Conservation (phyloP, 2,329 filamentous ascomycete species). For the Ascochyta koolunga region DNA sequence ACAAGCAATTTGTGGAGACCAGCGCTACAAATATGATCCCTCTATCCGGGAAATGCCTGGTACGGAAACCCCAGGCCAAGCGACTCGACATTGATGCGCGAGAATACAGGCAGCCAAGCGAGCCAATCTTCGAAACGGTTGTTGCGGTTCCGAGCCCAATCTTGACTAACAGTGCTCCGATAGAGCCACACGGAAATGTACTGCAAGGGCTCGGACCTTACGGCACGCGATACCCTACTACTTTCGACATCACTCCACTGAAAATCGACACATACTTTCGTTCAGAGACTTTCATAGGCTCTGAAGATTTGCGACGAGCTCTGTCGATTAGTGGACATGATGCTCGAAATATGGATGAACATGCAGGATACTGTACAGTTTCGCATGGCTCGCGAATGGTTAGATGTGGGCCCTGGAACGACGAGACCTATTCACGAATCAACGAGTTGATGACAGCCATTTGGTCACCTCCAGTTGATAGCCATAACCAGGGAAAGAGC, state of each 20-base stretch:
- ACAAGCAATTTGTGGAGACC: background rate
- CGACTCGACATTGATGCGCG: constrained; percentile 55
- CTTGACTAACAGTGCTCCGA: background rate
- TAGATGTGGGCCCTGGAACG: constrained; percentile 62
- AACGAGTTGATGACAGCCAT: constrained; percentile 17
- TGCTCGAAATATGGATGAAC: constrained; percentile 52
- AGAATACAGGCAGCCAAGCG: constrained; percentile 54
- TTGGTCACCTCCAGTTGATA: constrained; percentile 7
- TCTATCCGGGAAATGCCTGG: constrained; percentile 28
- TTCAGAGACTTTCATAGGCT: constrained; percentile 62
- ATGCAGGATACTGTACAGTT: constrained; percentile 49
- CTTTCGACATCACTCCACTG: constrained; percentile 60
- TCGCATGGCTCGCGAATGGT: constrained; percentile 41
- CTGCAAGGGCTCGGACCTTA: constrained; percentile 56
- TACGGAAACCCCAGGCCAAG: constrained; percentile 50
- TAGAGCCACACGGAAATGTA: background rate
- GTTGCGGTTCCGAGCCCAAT: background rate
- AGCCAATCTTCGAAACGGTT: constrained; percentile 31
- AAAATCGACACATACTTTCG: constrained; percentile 62
- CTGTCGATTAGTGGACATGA: constrained; percentile 32
- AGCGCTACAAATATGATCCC: background rate
- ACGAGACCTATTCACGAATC: constrained; percentile 56
- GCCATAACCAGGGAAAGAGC: background rate
- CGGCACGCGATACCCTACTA: constrained; percentile 57
- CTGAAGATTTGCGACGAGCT: constrained; percentile 58